These are phyloP conservation scores for Phialocephala sp. DNA, from an alignment of 2,329 filamentous ascomycete genomes.

Conservation along the genomic window DNA sequence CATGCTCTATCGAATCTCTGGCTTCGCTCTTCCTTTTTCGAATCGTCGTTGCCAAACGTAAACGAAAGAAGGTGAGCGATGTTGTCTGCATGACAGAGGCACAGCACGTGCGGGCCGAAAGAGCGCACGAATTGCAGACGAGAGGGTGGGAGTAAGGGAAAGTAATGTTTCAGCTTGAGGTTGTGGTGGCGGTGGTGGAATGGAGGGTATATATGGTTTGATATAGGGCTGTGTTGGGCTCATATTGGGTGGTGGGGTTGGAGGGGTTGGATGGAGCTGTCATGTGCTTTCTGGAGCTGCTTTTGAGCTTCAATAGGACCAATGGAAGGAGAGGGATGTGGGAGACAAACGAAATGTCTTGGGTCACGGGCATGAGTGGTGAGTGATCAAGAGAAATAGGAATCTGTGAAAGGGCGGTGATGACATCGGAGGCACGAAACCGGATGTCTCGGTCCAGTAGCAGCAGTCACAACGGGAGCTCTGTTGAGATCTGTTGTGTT, in stretches of 20 bases:
- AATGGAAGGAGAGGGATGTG: background rate
- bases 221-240: conserved; percentile 11
- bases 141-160: background rate
- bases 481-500: background rate
- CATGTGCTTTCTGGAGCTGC: background rate
- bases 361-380: background rate
- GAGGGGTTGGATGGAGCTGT: conserved; percentile 1
- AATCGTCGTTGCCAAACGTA: background rate
- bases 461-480: background rate
- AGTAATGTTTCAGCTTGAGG: conserved; percentile 1
- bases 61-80: background rate
- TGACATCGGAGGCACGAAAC: conserved; percentile 3
- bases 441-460: conserved; percentile 11
- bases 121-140: background rate
- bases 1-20: too few relatives aligned
- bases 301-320: background rate
- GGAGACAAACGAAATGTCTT: conserved; percentile 3
- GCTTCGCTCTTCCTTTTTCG: background rate
- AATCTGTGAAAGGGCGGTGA: background rate
- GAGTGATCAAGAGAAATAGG: background rate
- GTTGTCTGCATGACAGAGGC: conserved; percentile 4
- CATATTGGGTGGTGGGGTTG: conserved; percentile 8
- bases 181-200: background rate
- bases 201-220: conserved; percentile 12
- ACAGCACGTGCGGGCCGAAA: conserved; percentile 1